A percentile compares a stretch with the other conserved stretches of the same genome.
Evolutionary conservation across 2,329 filamentous ascomycete species (phyloP).

Genomic region (Penicillium janthinellum): DNA sequence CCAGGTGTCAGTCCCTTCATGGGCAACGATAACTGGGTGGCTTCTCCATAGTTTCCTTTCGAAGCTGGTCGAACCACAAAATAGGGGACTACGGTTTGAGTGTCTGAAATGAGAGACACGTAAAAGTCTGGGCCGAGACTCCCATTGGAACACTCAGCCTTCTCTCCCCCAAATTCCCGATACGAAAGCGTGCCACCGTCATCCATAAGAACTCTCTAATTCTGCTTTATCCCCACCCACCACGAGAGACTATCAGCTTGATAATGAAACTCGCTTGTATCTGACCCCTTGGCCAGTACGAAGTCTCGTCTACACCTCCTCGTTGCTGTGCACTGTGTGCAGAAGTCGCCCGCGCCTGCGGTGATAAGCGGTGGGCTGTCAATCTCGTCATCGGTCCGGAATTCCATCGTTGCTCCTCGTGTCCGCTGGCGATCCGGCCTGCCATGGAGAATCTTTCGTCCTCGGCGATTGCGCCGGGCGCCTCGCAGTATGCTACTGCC

Average conservation of each 20-base stretch:
- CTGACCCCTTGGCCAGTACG: conserved; percentile 7
- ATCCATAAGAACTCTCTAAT: conserved; percentile 16
- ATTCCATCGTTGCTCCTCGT: conserved; percentile 10
- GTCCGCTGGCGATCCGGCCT: conserved; percentile 6
- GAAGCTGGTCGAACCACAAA: conserved; percentile 13
- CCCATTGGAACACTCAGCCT: conserved; percentile 7
- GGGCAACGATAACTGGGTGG: neutral
- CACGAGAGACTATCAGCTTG: conserved; percentile 3
- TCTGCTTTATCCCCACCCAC: conserved; percentile 12
- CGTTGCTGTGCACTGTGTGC: neutral
- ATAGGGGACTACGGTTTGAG: neutral
- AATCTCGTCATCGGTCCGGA: conserved; percentile 16
- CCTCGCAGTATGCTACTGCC: conserved; percentile 33
- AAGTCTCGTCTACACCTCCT: neutral
- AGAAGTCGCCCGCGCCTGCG: conserved; percentile 1
- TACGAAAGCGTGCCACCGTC: conserved; percentile 15
- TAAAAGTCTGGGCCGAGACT: conserved; percentile 4
- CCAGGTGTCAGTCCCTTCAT: neutral
- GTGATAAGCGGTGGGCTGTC: conserved; percentile 15
- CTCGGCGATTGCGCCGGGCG: conserved; percentile 18
- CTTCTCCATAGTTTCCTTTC: conserved; percentile 6
- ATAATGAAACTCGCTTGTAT: conserved; percentile 9
- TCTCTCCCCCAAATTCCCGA: conserved; percentile 3
- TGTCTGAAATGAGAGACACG: neutral
- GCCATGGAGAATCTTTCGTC: conserved; percentile 23